Evolutionary conservation across 108 stramenopile genomes (phyloP), one percentile per base, ranked within the genome.

Genomic region (Pseudonitzschia delicatissima): DNA sequence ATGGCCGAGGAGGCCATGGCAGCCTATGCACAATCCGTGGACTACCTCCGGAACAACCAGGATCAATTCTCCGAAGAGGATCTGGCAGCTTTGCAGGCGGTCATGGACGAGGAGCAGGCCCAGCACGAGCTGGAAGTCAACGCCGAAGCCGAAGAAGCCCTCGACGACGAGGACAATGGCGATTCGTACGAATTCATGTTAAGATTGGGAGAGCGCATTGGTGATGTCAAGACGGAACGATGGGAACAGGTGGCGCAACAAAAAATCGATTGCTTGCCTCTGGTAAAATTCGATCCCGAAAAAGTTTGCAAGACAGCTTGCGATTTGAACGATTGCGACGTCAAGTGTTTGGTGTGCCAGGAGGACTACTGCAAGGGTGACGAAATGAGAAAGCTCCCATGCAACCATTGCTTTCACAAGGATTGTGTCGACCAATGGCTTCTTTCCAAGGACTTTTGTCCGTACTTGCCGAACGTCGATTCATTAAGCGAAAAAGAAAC

Each of bases 1-100:
- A 92, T 92, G 94, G 94, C 89, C 36, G 90, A 95, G 71, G 94
- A 95, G 74, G 94, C 94, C 12, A 84, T 95, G 82, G 87, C 84
- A 23, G 72, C 77, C n/a, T 91, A 92, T 34, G 53, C 60, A 3
- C 69, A 81, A 57, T 69, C 78, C 17, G 51, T 77, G 5, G 78
- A 86, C 27, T 88, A 76, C 51, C 74, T 94, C 3, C 79, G 71
- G 4, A 58, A 86, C 25, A 83, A 88, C 62, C 62, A 78, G 8
- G 81, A 86, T 62, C 77, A 90, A 26, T 90, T 85, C 66, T 83
- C 86, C 3, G 59, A 71, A 37, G 94, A 92, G 68, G 94, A 95
- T 66, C 66, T 88, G 9, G 87, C 81, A 2, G 91, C 91, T 1
- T 50, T 92, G 13, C 88, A 87, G 44, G 85, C 82, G 20, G 89